These are phyloP conservation scores for Naganishia randhawae DNA, from an alignment of 768 basidiomycete species.

Conservation along the genomic window DNA sequence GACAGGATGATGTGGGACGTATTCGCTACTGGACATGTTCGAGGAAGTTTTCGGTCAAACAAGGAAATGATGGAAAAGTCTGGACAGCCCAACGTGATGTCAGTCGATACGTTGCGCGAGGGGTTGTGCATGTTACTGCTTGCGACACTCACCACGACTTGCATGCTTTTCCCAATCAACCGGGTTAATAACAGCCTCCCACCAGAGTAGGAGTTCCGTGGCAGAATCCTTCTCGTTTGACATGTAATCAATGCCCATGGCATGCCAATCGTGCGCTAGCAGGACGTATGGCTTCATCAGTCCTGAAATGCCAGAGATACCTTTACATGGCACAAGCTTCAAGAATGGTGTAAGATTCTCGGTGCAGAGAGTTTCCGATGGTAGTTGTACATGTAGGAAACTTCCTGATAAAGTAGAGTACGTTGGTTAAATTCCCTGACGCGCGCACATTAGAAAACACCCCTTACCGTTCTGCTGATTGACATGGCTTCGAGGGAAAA, in stretches of 20 bases:
- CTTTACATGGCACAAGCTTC: conserved; percentile 89
- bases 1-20: conserved; percentile 34
- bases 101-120: too few species aligned
- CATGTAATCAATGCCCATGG: conserved; percentile 70
- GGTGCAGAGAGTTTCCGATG: conserved; percentile 88
- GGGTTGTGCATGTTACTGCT: too few species aligned
- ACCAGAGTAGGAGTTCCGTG: conserved; percentile 54
- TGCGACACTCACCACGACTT: conserved; percentile 26
- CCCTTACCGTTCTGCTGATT: conserved; percentile 56
- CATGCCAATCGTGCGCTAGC: conserved; percentile 90
- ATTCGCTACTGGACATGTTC: conserved; percentile 39
- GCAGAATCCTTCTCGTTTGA: conserved; percentile 51
- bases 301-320: conserved; percentile 66
- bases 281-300: conserved; percentile 68
- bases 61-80: conserved; percentile 38
- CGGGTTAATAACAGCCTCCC: conserved; percentile 75
- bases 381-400: conserved; percentile 70
- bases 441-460: not conserved
- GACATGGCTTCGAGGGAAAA: conserved; percentile 55
- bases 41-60: conserved; percentile 37
- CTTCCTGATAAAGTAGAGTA: not conserved
- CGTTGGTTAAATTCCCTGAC: conserved; percentile 41
- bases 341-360: conserved; percentile 96
- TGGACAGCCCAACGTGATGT: too few species aligned
- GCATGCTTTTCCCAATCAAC: conserved; percentile 53